phyloP scores from a whole-genome alignment of 306 rosid genomes.

The Sphenostylis stenocarpa region DNA sequence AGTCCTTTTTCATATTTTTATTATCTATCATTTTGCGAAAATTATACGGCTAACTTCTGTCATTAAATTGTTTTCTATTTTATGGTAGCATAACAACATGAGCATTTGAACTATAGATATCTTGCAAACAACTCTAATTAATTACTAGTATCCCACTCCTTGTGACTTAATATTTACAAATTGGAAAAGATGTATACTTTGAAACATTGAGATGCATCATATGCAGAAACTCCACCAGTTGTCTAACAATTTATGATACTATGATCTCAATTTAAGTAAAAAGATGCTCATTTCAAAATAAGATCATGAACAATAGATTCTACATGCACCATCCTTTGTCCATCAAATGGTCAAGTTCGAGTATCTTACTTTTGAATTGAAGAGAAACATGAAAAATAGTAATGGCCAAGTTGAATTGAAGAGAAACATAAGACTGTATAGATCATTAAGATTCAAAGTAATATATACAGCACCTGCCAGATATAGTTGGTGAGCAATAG shows the following conservation, averaged over 20 bases:
- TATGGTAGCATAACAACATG: not conserved
- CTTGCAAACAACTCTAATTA: not conserved
- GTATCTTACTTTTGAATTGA: constrained; percentile 20
- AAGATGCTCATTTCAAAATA: not conserved
- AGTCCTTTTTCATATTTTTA: not conserved
- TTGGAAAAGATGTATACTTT: not conserved
- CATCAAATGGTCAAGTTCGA: constrained; percentile 13
- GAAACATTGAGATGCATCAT: constrained; percentile 1
- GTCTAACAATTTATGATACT: constrained; percentile 11
- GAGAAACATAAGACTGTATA: constrained; percentile 2
- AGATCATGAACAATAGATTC: constrained; percentile 15
- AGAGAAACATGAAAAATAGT: constrained; percentile 10
- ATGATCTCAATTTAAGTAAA: constrained; percentile 8
- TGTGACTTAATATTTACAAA: constrained; percentile 11
- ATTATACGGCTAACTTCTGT: not conserved
- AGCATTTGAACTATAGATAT: not conserved
- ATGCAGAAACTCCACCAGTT: not conserved
- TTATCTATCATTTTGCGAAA: not conserved
- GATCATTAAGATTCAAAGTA: constrained; percentile 30
- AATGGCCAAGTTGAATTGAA: constrained; percentile 19
- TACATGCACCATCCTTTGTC: constrained; percentile 18
- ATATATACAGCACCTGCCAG: constrained; percentile 63
- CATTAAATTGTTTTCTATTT: not conserved
- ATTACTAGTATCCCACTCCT: constrained; percentile 1
- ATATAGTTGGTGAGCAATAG: constrained; percentile 79